phyloP scores from a whole-genome alignment of 495 filamentous ascomycete species.

The Polyplosphaeria fusca region DNA sequence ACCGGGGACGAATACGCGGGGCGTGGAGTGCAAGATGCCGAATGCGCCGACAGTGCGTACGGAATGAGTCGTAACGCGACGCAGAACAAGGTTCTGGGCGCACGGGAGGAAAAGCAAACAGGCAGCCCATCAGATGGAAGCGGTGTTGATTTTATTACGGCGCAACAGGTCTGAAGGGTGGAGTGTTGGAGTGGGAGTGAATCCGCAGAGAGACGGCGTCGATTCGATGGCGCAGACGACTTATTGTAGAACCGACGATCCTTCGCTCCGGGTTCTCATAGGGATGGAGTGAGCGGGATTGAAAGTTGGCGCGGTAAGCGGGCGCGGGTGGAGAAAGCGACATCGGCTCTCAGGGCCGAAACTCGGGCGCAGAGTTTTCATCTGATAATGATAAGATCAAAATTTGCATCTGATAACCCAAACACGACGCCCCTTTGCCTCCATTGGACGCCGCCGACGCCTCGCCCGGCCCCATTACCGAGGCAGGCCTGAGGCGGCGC shows the following conservation, averaged over 20 bases:
- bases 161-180: not conserved
- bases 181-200: too few relatives aligned
- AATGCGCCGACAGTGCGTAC: not conserved
- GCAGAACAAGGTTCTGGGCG: not conserved
- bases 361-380: slow-evolving; percentile 2
- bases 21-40: not conserved
- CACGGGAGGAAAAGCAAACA: not conserved
- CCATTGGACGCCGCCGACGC: slow-evolving; percentile 2
- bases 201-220: too few relatives aligned
- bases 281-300: too few relatives aligned
- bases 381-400: slow-evolving; percentile 17
- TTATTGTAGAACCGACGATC: too few relatives aligned
- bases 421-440: too few relatives aligned
- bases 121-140: not conserved
- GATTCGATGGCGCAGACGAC: too few relatives aligned
- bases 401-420: not conserved
- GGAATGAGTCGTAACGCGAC: not conserved
- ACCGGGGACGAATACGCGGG: not conserved
- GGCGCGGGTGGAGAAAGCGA: too few relatives aligned
- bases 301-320: too few relatives aligned
- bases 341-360: not conserved
- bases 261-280: too few relatives aligned
- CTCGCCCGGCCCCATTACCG: not conserved
- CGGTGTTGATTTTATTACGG: not conserved
- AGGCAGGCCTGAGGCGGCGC: not conserved